Conservation (phyloP, 2,329 filamentous ascomycete genomes). For the Phyllosticta citrichinensis region DNA sequence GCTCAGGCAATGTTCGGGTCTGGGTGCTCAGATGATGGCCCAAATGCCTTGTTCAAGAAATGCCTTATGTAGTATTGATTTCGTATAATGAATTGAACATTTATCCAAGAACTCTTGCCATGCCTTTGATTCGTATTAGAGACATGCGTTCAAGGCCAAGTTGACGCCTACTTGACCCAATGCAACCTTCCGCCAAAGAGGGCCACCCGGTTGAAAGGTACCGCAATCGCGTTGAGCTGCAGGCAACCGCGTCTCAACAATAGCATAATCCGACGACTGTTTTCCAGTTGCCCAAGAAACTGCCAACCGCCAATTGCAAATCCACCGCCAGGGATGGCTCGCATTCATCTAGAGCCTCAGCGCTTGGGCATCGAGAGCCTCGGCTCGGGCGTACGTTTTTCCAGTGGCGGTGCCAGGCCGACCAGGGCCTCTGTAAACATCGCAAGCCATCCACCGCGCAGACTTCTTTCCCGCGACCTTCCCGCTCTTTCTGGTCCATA, state of each 20-base stretch:
- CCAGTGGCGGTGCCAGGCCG: background rate
- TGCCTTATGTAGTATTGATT: too few relatives aligned
- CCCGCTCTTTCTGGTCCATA: conserved; percentile 5
- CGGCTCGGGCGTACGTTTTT: background rate
- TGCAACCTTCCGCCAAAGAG: background rate
- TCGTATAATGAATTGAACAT: too few relatives aligned
- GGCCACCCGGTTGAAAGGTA: background rate
- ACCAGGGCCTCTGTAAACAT: background rate
- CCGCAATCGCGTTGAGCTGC: background rate
- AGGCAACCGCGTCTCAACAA: background rate
- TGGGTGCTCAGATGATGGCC: too few relatives aligned
- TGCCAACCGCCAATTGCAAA: background rate
- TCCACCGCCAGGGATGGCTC: background rate
- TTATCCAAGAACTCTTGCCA: too few relatives aligned
- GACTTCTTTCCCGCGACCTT: background rate
- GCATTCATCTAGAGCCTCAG: background rate
- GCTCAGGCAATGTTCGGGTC: too few relatives aligned
- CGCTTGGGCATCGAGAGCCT: background rate
- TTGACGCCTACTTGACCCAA: background rate
- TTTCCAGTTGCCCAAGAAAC: background rate
- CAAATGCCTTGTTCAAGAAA: too few relatives aligned
- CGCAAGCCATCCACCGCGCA: conserved; percentile 1
- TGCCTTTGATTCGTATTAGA: too few relatives aligned
- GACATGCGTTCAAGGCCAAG: too few relatives aligned
- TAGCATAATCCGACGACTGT: background rate